phyloP scores from a whole-genome alignment of 2,329 filamentous ascomycete genomes.

The Trichoderma atrobrunneum region DNA sequence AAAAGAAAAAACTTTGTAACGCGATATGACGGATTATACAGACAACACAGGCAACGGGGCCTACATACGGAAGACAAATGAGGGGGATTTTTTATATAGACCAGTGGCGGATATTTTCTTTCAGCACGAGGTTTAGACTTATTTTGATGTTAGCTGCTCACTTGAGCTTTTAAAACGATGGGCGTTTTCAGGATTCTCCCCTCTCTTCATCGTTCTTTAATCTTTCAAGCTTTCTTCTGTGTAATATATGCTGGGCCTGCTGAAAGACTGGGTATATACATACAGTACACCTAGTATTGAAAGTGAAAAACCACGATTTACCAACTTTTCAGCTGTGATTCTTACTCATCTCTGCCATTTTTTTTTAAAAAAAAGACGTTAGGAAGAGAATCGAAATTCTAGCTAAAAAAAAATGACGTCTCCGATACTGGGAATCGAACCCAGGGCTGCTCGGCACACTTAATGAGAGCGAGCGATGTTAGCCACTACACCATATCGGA shows the following conservation, averaged over 20 bases:
- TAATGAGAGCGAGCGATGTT: conserved; percentile 33
- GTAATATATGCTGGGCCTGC: neutral
- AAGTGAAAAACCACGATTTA: neutral
- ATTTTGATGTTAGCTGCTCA: neutral
- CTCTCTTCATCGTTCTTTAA: too few relatives aligned
- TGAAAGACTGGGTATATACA: neutral
- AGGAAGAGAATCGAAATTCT: neutral
- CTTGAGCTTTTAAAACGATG: neutral
- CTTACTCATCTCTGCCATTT: neutral
- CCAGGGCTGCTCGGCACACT: conserved; percentile 33
- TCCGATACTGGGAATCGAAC: conserved; percentile 37
- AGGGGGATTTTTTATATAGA: neutral
- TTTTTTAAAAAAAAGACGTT: neutral
- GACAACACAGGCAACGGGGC: neutral
- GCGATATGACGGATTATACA: conserved; percentile 8
- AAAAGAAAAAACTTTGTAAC: neutral
- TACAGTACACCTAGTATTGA: neutral
- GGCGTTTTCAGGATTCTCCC: neutral
- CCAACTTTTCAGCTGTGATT: neutral
- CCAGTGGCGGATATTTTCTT: neutral
- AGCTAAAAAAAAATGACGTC: neutral
- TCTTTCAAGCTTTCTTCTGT: neutral
- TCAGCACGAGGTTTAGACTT: neutral
- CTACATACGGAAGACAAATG: neutral
- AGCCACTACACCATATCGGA: conserved; percentile 39